Evolutionary conservation across 495 filamentous ascomycete genomes (phyloP).

Genomic region (Penicillium goetzii): DNA sequence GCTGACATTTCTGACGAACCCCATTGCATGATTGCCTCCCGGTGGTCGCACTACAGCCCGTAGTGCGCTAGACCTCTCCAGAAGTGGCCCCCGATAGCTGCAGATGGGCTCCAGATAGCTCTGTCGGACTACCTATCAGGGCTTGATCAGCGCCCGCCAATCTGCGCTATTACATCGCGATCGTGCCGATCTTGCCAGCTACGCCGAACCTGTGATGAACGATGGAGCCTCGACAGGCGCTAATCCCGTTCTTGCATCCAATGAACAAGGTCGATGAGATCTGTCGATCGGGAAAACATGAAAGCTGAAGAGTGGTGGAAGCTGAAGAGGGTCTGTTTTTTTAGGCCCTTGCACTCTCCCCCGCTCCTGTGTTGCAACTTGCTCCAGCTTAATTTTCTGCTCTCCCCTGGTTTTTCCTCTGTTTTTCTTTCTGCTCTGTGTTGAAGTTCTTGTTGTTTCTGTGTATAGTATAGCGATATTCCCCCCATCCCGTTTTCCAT

Average conservation of each 20-base stretch:
- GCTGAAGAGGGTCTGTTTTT: constrained; percentile 19
- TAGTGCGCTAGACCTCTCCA: constrained; percentile 20
- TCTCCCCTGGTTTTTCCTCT: neutral
- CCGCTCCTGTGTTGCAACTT: neutral
- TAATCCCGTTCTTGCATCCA: constrained; percentile 16
- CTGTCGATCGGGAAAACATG: constrained; percentile 29
- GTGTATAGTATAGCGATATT: constrained; percentile 18
- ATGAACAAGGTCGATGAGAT: constrained; percentile 20
- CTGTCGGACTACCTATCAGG: constrained; percentile 22
- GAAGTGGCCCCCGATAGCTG: constrained; percentile 21
- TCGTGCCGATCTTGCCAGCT: constrained; percentile 36
- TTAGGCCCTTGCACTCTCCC: constrained; percentile 19
- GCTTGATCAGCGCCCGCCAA: constrained; percentile 30
- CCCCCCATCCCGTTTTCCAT: neutral
- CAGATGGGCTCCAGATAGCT: constrained; percentile 27
- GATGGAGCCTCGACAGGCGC: constrained; percentile 27
- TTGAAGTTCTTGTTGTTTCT: neutral
- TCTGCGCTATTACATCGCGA: constrained; percentile 41
- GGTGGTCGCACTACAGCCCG: constrained; percentile 33
- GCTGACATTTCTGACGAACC: constrained; percentile 36
- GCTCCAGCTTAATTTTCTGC: constrained; percentile 7
- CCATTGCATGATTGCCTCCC: constrained; percentile 29
- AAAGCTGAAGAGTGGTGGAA: constrained; percentile 29
- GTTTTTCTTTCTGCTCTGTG: neutral
- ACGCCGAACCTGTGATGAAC: constrained; percentile 30